Conservation (phyloP, 2,329 filamentous ascomycete genomes). For the Xylaria hypoxylon region DNA sequence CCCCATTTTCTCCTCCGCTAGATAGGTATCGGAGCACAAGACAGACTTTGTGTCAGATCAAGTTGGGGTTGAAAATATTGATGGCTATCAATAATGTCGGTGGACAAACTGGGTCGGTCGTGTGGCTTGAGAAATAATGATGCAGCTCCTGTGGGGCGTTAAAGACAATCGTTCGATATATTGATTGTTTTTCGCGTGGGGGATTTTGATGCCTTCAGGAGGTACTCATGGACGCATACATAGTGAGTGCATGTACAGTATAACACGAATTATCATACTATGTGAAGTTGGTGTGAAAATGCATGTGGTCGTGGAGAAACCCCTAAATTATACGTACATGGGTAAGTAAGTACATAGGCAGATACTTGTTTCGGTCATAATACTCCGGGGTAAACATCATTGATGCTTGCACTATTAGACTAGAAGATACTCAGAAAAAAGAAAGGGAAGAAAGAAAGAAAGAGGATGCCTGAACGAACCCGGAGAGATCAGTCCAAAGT, state of each 20-base stretch:
- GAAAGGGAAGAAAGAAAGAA: no score
- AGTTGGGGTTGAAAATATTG: constrained; percentile 23
- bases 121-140: not conserved
- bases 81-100: constrained; percentile 10
- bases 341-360: not conserved
- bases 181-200: constrained; percentile 11
- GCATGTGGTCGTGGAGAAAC: not conserved
- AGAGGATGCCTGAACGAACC: no score
- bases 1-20: not conserved
- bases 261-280: no score
- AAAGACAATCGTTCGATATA: constrained; percentile 8
- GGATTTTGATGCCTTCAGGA: not conserved
- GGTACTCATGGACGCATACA: not conserved
- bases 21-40: constrained; percentile 40
- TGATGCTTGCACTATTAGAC: no score
- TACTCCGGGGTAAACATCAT: not conserved
- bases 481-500: no score
- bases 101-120: constrained; percentile 1
- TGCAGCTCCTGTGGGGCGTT: constrained; percentile 1
- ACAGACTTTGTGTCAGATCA: constrained; percentile 44
- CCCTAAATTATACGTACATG: not conserved
- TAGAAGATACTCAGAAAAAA: no score
- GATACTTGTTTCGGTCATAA: no score
- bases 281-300: no score
- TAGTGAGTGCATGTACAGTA: no score